phyloP scores from a whole-genome alignment of 495 filamentous ascomycete genomes.

The Neurospora intermedia region DNA sequence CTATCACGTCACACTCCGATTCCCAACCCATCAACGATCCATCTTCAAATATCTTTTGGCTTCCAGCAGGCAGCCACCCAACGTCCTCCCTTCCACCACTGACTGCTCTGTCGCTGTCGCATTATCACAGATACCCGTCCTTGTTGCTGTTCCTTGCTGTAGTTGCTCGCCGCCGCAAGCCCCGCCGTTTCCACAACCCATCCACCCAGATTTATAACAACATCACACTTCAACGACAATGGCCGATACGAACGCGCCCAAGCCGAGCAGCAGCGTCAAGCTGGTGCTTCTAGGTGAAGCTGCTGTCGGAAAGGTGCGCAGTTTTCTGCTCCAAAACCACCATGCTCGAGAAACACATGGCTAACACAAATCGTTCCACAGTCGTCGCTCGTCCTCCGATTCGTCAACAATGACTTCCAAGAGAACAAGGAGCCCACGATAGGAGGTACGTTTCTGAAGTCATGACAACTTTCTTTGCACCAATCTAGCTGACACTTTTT shows the following conservation, averaged over 20 bases:
- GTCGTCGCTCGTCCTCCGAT: slow-evolving; percentile 96
- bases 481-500: neutral
- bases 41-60: neutral
- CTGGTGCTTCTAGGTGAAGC: slow-evolving; percentile 94
- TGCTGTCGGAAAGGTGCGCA: slow-evolving; percentile 87
- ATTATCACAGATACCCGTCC: neutral
- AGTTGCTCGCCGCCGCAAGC: neutral
- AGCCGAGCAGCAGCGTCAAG: slow-evolving; percentile 98
- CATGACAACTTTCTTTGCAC: neutral
- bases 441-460: slow-evolving; percentile 56
- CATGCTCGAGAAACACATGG: neutral
- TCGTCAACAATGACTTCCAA: slow-evolving; percentile 99
- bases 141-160: neutral
- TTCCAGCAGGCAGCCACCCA: neutral
- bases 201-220: neutral
- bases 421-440: slow-evolving; percentile 99
- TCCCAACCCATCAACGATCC: neutral
- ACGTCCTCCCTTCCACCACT: neutral
- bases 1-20: slow-evolving; percentile 23
- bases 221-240: slow-evolving; percentile 20
- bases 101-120: neutral
- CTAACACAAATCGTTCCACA: slow-evolving; percentile 27
- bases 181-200: neutral
- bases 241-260: slow-evolving; percentile 56
- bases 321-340: neutral